Conservation (phyloP, 768 basidiomycete genomes). For the Rhodotorula sphaerocarpa region DNA sequence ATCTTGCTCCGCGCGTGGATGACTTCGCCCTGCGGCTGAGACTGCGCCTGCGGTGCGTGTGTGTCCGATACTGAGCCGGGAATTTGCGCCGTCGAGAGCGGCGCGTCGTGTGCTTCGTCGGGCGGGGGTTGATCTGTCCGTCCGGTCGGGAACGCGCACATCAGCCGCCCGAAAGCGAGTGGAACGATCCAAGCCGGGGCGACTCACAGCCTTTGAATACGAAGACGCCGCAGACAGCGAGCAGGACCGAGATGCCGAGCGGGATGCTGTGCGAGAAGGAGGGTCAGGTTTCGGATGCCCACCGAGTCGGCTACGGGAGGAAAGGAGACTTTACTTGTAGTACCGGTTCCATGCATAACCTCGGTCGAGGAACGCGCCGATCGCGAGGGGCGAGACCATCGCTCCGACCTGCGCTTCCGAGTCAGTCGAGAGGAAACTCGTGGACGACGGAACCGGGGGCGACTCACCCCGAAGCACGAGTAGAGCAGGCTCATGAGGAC, state of each 20-base stretch:
- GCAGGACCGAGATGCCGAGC: slow-evolving; percentile 12
- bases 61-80: background rate
- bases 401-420: slow-evolving; percentile 24
- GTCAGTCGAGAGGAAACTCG: background rate
- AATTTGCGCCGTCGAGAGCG: background rate
- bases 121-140: slow-evolving; percentile 25
- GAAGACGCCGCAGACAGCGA: slow-evolving; percentile 22
- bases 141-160: background rate
- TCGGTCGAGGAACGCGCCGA: slow-evolving; percentile 30
- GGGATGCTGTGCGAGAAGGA: background rate
- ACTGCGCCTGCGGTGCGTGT: too few species aligned
- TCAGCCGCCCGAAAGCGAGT: background rate
- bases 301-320: background rate
- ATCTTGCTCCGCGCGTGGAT: slow-evolving; percentile 16
- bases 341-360: slow-evolving; percentile 16
- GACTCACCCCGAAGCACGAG: slow-evolving; percentile 15
- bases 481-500: slow-evolving; percentile 24
- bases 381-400: slow-evolving; percentile 28
- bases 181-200: background rate
- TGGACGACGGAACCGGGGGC: background rate
- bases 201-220: slow-evolving; percentile 27
- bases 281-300: too few species aligned
- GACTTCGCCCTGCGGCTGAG: slow-evolving; percentile 14
- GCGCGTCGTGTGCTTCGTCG: slow-evolving; percentile 28
- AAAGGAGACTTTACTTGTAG: slow-evolving; percentile 9